phyloP scores from a whole-genome alignment of 306 rosid species.

The Quercus berberidifolia region DNA sequence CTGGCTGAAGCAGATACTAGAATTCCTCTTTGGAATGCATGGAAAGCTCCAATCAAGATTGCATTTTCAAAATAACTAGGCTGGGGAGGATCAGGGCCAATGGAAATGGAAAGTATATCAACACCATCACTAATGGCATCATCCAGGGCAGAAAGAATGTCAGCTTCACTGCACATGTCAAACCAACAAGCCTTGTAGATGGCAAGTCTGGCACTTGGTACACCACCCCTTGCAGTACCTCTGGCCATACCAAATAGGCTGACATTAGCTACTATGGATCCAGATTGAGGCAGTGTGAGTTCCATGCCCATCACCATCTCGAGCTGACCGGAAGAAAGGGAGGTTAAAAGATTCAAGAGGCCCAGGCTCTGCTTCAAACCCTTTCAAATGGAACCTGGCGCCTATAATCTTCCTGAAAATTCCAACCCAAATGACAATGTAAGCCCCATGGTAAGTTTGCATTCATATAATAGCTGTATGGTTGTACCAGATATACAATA shows the following conservation, averaged over 20 bases:
- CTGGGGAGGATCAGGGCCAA: constrained; percentile 63
- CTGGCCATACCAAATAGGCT: constrained; percentile 55
- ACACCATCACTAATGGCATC: constrained; percentile 71
- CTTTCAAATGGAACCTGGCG: constrained; percentile 47
- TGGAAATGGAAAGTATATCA: constrained; percentile 66
- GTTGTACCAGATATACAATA: neutral
- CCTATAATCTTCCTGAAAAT: constrained; percentile 62
- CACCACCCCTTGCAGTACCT: constrained; percentile 74
- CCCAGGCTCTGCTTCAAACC: constrained; percentile 47
- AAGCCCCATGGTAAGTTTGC: neutral
- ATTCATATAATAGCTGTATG: neutral
- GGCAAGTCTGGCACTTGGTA: constrained; percentile 56
- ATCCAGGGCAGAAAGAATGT: constrained; percentile 57
- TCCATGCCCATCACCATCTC: constrained; percentile 66
- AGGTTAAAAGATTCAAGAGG: constrained; percentile 33
- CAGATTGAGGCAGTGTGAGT: constrained; percentile 78
- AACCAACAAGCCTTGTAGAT: constrained; percentile 83
- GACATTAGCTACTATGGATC: constrained; percentile 40
- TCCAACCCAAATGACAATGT: neutral
- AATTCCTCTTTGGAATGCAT: constrained; percentile 59
- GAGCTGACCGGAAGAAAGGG: constrained; percentile 50
- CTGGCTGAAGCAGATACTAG: constrained; percentile 76
- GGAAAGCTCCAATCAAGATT: constrained; percentile 55
- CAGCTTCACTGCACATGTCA: constrained; percentile 48
- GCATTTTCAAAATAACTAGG: constrained; percentile 44